A percentile compares a stretch with the other conserved stretches of the same genome.
Conservation (phyloP, 768 basidiomycete species). For the Pilatotrama ljubarskyi region DNA sequence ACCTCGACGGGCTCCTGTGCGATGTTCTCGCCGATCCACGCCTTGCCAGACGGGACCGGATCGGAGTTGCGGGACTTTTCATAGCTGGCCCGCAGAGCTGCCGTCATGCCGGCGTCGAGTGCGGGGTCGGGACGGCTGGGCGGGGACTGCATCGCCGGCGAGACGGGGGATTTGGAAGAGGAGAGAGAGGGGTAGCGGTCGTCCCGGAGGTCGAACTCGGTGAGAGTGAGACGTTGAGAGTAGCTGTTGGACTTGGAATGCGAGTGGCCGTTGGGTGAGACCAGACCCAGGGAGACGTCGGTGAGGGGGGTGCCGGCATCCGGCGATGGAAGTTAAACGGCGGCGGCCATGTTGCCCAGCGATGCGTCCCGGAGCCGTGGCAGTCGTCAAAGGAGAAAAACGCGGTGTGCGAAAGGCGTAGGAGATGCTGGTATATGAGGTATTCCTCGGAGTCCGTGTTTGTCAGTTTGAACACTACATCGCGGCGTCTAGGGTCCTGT, state of each 20-base stretch:
- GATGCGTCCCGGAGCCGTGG: neutral
- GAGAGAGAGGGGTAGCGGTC: conserved; percentile 52
- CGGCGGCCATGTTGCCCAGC: conserved; percentile 28
- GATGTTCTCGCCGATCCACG: conserved; percentile 27
- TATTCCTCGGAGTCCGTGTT: too few species aligned
- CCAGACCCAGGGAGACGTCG: conserved; percentile 22
- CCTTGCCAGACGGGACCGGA: conserved; percentile 13
- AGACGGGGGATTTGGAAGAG: conserved; percentile 14
- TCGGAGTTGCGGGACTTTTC: conserved; percentile 14
- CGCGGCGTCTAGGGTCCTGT: too few species aligned
- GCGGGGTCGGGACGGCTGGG: conserved; percentile 9
- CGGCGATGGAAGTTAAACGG: conserved; percentile 24
- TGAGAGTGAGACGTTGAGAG: conserved; percentile 52
- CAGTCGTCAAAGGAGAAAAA: neutral
- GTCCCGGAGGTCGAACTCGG: conserved; percentile 64
- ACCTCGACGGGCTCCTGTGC: conserved; percentile 24
- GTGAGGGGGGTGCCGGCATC: conserved; percentile 22
- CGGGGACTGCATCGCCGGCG: neutral
- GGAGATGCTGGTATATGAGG: too few species aligned
- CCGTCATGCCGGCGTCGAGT: conserved; percentile 20
- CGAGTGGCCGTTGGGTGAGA: conserved; percentile 37
- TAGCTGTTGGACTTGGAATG: conserved; percentile 44
- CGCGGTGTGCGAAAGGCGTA: conserved; percentile 7
- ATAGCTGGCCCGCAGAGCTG: conserved; percentile 16
- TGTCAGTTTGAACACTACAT: too few species aligned